phyloP scores from a whole-genome alignment of 768 basidiomycete species.

The Leccinum longicurvipes region DNA sequence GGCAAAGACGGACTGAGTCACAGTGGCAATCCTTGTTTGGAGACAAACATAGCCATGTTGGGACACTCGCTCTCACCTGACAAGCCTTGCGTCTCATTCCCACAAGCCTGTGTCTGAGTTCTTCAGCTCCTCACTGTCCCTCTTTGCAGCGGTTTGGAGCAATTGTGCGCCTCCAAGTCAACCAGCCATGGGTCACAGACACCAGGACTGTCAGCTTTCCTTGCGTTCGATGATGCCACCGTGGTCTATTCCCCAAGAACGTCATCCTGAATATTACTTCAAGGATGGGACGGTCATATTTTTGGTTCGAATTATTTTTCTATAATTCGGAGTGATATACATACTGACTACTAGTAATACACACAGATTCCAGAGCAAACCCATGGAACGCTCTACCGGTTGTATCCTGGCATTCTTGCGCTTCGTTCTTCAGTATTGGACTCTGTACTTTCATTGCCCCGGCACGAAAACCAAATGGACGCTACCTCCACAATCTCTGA shows the following conservation, averaged over 20 bases:
- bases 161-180: too few relatives aligned
- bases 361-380: neutral
- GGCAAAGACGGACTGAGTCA: too few relatives aligned
- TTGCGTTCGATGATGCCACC: too few relatives aligned
- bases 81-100: too few relatives aligned
- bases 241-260: neutral
- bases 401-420: neutral
- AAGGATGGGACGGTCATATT: neutral
- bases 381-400: neutral
- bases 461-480: neutral
- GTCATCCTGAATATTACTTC: conserved; percentile 6
- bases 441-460: neutral
- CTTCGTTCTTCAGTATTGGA: neutral
- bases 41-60: too few relatives aligned
- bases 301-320: neutral
- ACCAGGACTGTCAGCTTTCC: too few relatives aligned
- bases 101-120: too few relatives aligned
- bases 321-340: neutral
- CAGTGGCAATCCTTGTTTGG: too few relatives aligned
- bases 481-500: neutral
- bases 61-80: too few relatives aligned
- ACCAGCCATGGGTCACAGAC: too few relatives aligned
- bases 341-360: neutral
- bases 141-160: too few relatives aligned
- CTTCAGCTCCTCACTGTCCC: too few relatives aligned